Evolutionary conservation across 768 basidiomycete genomes (phyloP), one percentile per base, ranked within the genome.

Genomic region (Leccinum pellstonianum): DNA sequence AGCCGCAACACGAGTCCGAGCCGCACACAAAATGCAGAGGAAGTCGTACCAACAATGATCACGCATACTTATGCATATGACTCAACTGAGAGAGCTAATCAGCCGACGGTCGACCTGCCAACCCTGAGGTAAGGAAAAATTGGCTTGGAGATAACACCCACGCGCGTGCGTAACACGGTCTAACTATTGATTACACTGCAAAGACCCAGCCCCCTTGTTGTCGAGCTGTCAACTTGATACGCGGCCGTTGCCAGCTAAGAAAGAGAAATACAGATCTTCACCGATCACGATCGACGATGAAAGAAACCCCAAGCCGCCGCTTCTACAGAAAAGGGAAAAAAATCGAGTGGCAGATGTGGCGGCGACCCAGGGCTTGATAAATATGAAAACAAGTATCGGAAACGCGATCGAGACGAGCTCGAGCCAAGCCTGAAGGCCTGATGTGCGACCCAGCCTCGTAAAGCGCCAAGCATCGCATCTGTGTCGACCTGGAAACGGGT

Each of bases 311-410:
- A 17, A 43, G 31, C 49, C 21, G 53, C 43, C 43, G 43, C 43
- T 46, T 46, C 43, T 46, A 46, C 43, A 10, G 9, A 41, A 41
- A 41, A 41, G 17, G 8, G 38, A 9, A n/a, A 41, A n/a, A 43
- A 43, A 43, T 43, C 8, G 7, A 41, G 57, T 57, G 51, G 62
- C 56, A 56, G 54, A 59, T 52, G 38, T 6, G 38, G n/a, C 19
- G 43, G 37, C 29, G 29, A 52, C 60, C 41, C 19, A 14, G 60
- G 49, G 51, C 37, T 50, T 7, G 57, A 54, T 69, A 70, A 69
- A 71, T 68, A 71, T 19, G 11, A 43, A n/a, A 43, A 43, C 19
- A 37, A 51, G 56, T 64, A 60, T 49, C 59, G 14, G 54, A 51
- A 41, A 48, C 37, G 35, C 37, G 47, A 29, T 49, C 23, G 48